Evolutionary conservation across 768 basidiomycete species (phyloP), one percentile per base, ranked within the genome.

Genomic region (Mycena venus): DNA sequence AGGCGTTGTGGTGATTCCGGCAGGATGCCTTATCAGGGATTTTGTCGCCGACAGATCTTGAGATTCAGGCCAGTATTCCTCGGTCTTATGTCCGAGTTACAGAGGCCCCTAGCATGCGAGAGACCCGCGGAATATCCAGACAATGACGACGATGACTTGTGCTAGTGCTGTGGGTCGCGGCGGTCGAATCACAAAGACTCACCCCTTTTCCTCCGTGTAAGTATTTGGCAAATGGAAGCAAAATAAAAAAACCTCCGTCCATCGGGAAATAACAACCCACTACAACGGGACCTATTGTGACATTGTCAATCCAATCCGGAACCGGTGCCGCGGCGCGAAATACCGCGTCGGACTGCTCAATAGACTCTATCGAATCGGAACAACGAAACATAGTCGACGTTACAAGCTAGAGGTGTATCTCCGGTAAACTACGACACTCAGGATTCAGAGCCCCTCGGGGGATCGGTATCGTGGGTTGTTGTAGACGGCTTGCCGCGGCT

Each of bases 401-500:
- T 44, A 23, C 12, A n/a, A n/a, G 47, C 23, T 47, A 25, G 49
- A 51, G n/a, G n/a, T 51, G 40, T 44, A 62, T 56, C 55, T 56
- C 42, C 61, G 61, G 61, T 59, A 59, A 19, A 59, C 55, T 59
- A 59, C 23, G 25, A 29, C 17, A 32, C 44, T 63, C 21, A 4
- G n/a, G n/a, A 6, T 27, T 27, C 21, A 63, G 9, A 47, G 31
- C 44, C 31, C 36, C 23, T 68, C 68, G 11, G 67, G 56, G 10
- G 59, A 25, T 64, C 82, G 91, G 84, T 95, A 95, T 80, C 91
- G 90, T 40, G 92, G 85, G 75, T 93, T 93, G 87, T 94, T 90
- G 90, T 97, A 98, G 15, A 95, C 91, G 81, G 92, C 92, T 87
- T 96, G 93, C 65, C 96, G 96, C 75, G 89, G 88, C 97, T 98